Base-by-base conservation (phyloP, 768 basidiomycete species). In the Nidula microcarpa region DNA sequence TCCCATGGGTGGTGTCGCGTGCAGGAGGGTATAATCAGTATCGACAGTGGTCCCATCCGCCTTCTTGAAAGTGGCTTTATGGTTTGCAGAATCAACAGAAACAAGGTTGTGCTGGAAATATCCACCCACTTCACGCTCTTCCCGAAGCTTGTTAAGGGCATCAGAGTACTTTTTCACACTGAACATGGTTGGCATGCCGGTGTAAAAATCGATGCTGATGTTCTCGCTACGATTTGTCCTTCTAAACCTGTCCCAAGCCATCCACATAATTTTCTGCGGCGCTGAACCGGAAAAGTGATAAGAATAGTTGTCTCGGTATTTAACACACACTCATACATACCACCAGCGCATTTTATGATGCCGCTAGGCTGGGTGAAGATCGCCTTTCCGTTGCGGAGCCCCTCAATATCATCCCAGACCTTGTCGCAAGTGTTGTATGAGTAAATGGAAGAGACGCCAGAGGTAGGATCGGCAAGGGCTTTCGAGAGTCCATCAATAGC, bases 341-440 rank as follows among this genome's bases (percentile, higher is more conserved):
- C 90, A 74, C 92, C 88, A 60, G 94, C 89, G 66, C 95, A 98
- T 69, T 99, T 99, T 65, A 99, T 81, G 23, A 92, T 72, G 13
- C 95, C 94, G 11, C 88, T 82, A 35, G 95, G 96, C 62, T 98
- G 96, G 0, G 95, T 98, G 73, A 98, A 99, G 60, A 98, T 79
- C 4, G 94, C 94, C 50, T 86, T 83, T 10, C 95, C 94, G 2
- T 77, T 72, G 35, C 87, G 80, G 53, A 94, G 78, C 10, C 77
- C 76, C 54, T 92, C 83, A 44, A 98, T 86, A 60, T 94, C 86
- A 41, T 76, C 69, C 92, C 91, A 96, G 13, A 84, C 82, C 69
- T 93, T 94, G 71, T 97, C 93, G 62, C 88, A 91, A 5, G 91
- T 88, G 51, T 89, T 82, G 68, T 91, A 91, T 0, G 89, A 89